These are phyloP conservation scores for Sporothrix brasiliensis DNA, from an alignment of 2,329 filamentous ascomycete genomes.

Conservation along the genomic window DNA sequence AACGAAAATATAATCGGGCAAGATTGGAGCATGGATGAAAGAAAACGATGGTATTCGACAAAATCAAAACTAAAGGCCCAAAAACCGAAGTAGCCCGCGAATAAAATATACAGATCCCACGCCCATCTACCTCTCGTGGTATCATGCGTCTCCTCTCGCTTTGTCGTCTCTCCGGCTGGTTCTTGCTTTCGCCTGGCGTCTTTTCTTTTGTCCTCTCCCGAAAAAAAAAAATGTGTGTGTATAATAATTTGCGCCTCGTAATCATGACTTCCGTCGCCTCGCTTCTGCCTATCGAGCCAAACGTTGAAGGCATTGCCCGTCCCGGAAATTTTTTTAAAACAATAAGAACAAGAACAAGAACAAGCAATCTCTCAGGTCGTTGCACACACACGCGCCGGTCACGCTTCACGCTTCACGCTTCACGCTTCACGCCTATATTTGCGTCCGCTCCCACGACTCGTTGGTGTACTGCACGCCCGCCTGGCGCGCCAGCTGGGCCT, in stretches of 20 bases:
- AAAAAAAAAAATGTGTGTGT: not conserved
- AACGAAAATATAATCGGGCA: too few relatives aligned
- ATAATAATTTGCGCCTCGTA: slow-evolving; percentile 7
- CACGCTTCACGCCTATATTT: slow-evolving; percentile 12
- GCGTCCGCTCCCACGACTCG: slow-evolving; percentile 46
- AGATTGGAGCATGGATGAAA: too few relatives aligned
- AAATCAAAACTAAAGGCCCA: too few relatives aligned
- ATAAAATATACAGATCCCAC: not conserved
- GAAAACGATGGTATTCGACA: too few relatives aligned
- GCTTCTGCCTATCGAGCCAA: not conserved
- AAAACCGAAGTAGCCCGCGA: not conserved
- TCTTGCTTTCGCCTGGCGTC: not conserved
- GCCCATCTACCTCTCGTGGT: not conserved
- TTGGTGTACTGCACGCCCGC: slow-evolving; percentile 49
- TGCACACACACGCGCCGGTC: too few relatives aligned
- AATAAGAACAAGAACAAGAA: not conserved
- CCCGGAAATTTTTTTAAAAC: not conserved
- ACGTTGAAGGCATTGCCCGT: not conserved
- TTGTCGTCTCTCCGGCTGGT: not conserved
- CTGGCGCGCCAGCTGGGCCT: slow-evolving; percentile 48
- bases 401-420: not conserved
- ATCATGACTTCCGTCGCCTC: not conserved
- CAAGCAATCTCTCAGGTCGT: not conserved
- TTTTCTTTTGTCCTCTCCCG: not conserved
- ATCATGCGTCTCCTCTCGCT: not conserved